Conservation (phyloP, 345 rosid genomes). For the Aurinia saxatilis region DNA sequence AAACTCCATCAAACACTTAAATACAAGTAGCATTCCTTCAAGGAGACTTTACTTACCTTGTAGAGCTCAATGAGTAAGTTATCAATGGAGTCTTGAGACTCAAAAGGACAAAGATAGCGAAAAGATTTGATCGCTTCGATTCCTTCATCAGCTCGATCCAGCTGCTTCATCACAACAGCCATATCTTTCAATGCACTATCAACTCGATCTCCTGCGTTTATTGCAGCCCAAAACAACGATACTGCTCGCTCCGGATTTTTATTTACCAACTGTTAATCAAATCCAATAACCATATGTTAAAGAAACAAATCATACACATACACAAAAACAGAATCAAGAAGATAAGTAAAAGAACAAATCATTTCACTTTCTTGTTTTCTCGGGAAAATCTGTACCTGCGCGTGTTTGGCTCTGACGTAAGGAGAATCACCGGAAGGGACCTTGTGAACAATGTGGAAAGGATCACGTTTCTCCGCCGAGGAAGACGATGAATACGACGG, state of each 20-base stretch:
- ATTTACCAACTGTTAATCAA: constrained; percentile 38
- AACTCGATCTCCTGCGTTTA: constrained; percentile 65
- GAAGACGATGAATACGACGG: constrained; percentile 12
- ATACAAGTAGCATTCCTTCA: no score
- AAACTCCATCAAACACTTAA: neutral
- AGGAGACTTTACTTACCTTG: constrained; percentile 33
- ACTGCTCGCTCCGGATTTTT: constrained; percentile 60
- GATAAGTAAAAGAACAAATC: neutral
- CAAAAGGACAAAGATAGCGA: constrained; percentile 60
- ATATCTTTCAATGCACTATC: constrained; percentile 77
- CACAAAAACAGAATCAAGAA: constrained; percentile 6
- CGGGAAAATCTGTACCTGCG: constrained; percentile 42
- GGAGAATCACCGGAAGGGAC: constrained; percentile 83
- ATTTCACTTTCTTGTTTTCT: neutral
- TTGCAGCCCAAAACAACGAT: constrained; percentile 77
- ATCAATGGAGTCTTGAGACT: constrained; percentile 67
- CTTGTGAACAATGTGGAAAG: constrained; percentile 59
- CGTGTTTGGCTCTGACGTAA: constrained; percentile 76
- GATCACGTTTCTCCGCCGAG: constrained; percentile 27
- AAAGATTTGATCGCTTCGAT: constrained; percentile 75
- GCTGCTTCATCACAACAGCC: constrained; percentile 74
- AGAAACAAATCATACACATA: no score
- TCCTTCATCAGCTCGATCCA: constrained; percentile 64
- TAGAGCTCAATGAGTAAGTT: constrained; percentile 70
- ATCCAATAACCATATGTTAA: no score